A percentile compares a stretch with the other conserved stretches of the same genome.
These are phyloP conservation scores for Auricularia sp. DNA, from an alignment of 768 basidiomycete genomes.

Conservation along the genomic window DNA sequence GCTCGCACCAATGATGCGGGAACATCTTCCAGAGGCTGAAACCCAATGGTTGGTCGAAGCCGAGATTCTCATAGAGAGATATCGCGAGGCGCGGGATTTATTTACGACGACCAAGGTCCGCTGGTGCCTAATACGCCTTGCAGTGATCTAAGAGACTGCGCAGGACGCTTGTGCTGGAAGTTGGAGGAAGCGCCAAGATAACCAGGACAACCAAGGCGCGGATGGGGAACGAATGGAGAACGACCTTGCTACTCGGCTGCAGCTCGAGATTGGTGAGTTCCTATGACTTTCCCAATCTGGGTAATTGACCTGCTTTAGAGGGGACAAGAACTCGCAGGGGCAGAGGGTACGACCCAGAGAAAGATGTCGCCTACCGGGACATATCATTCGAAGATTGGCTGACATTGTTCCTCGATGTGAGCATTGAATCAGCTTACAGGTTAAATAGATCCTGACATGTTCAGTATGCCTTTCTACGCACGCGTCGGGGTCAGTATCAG, in stretches of 20 bases:
- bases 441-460: slow-evolving; percentile 31
- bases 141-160: too few species aligned
- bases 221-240: slow-evolving; percentile 54
- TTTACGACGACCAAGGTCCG: slow-evolving; percentile 72
- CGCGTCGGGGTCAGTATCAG: slow-evolving; percentile 51
- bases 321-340: slow-evolving; percentile 42
- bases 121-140: background rate
- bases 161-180: too few species aligned
- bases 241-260: slow-evolving; percentile 64
- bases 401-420: slow-evolving; percentile 73
- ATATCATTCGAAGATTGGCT: slow-evolving; percentile 82
- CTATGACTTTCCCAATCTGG: background rate
- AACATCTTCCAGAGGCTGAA: slow-evolving; percentile 39
- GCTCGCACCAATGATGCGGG: slow-evolving; percentile 49
- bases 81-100: slow-evolving; percentile 74
- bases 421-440: slow-evolving; percentile 9
- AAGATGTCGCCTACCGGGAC: slow-evolving; percentile 66
- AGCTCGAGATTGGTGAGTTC: slow-evolving; percentile 57
- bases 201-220: background rate
- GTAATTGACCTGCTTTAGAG: slow-evolving; percentile 29
- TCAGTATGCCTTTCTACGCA: slow-evolving; percentile 63
- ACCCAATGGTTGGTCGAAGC: slow-evolving; percentile 77
- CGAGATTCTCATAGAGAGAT: slow-evolving; percentile 79
- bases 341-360: slow-evolving; percentile 28
- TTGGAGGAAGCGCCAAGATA: background rate